Evolutionary conservation across 257 asterid genomes (phyloP).

Genomic region (Penstemon eatonii): DNA sequence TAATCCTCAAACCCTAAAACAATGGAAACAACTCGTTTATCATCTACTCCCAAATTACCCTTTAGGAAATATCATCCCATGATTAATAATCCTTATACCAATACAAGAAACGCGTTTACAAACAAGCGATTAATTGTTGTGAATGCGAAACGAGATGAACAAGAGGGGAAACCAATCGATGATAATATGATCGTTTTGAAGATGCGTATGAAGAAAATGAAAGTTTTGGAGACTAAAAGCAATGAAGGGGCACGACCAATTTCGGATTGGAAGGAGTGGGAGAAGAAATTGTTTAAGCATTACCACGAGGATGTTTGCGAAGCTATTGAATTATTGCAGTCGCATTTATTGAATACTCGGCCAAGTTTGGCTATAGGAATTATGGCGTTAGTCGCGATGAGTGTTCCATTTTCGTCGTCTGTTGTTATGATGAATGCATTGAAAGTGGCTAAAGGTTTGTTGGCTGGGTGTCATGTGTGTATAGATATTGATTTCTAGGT

Average conservation of each 20-base stretch:
- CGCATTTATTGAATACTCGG: slow-evolving; percentile 57
- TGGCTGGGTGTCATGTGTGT: slow-evolving; percentile 48
- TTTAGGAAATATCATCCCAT: not conserved
- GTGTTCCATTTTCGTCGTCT: slow-evolving; percentile 47
- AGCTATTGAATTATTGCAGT: slow-evolving; percentile 46
- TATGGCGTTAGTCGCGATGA: slow-evolving; percentile 37
- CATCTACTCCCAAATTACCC: slow-evolving; percentile 27
- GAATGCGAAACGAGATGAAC: slow-evolving; percentile 31
- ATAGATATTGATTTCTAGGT: slow-evolving; percentile 49
- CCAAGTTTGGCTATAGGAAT: slow-evolving; percentile 68
- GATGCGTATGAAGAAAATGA: slow-evolving; percentile 60
- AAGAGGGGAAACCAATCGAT: slow-evolving; percentile 34
- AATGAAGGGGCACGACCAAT: slow-evolving; percentile 10
- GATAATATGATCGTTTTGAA: slow-evolving; percentile 55
- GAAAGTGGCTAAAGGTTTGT: slow-evolving; percentile 37
- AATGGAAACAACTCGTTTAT: slow-evolving; percentile 35
- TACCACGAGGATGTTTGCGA: slow-evolving; percentile 55
- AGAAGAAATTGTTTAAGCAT: slow-evolving; percentile 42
- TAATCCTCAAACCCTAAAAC: not conserved
- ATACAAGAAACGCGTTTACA: slow-evolving; percentile 10
- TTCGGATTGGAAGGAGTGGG: slow-evolving; percentile 62
- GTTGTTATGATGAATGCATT: slow-evolving; percentile 31
- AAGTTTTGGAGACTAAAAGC: slow-evolving; percentile 32
- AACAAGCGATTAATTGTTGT: slow-evolving; percentile 3
- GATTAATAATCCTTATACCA: not conserved